Percentiles rank a stretch among this genome's conserved stretches.
Evolutionary conservation across 305 asterid species (phyloP).

Genomic region (Ilex paraguariensis): DNA sequence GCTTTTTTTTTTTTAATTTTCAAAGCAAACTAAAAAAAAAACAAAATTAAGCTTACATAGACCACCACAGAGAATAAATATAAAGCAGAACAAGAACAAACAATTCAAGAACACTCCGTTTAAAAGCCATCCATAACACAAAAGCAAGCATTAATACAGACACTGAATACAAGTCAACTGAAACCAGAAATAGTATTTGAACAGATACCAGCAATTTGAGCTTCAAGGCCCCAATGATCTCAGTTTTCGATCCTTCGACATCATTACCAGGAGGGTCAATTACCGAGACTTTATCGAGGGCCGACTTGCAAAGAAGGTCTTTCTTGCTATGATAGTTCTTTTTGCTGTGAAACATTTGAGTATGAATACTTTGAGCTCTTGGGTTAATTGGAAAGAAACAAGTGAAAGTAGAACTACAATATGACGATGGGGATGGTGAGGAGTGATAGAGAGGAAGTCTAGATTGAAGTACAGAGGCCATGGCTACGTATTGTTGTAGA

Average conservation of each 20-base stretch:
- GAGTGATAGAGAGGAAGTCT: slow-evolving; percentile 34
- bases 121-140: neutral
- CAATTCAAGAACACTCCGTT: neutral
- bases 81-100: too few relatives aligned
- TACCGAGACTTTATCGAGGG: slow-evolving; percentile 31
- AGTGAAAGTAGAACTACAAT: neutral
- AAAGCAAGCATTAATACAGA: neutral
- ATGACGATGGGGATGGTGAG: slow-evolving; percentile 6
- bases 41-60: neutral
- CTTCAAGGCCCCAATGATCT: slow-evolving; percentile 43
- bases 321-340: slow-evolving; percentile 18
- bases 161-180: neutral
- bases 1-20: too few relatives aligned
- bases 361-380: slow-evolving; percentile 8
- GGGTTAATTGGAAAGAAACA: slow-evolving; percentile 11
- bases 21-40: neutral
- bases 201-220: slow-evolving; percentile 58
- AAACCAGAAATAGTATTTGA: neutral
- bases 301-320: slow-evolving; percentile 32
- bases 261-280: slow-evolving; percentile 32
- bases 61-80: neutral
- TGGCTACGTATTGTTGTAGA: slow-evolving; percentile 11
- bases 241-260: slow-evolving; percentile 24
- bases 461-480: slow-evolving; percentile 55
- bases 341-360: slow-evolving; percentile 4